Conservation (phyloP, 2,329 filamentous ascomycete genomes). For the Penicillium sp. region DNA sequence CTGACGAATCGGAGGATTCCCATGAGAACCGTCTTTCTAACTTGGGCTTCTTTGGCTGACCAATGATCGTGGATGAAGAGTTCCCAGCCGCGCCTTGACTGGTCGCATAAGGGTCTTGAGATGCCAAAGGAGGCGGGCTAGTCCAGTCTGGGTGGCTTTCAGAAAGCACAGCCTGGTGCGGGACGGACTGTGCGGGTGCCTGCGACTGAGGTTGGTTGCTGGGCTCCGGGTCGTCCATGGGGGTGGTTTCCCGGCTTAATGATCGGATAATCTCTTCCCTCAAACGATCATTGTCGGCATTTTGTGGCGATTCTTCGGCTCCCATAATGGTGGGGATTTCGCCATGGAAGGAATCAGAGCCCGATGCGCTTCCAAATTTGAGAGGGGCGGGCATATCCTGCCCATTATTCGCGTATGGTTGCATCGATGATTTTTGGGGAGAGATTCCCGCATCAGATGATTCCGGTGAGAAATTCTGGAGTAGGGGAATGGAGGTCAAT, state of each 20-base stretch:
- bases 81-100: neutral
- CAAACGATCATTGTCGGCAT: constrained; percentile 47
- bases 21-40: constrained; percentile 47
- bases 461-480: constrained; percentile 14
- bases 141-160: constrained; percentile 20
- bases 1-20: constrained; percentile 36
- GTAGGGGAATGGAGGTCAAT: constrained; percentile 41
- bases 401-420: constrained; percentile 6
- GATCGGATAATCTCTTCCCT: constrained; percentile 52
- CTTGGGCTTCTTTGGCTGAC: constrained; percentile 24
- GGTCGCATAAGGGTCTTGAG: constrained; percentile 20
- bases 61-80: constrained; percentile 8
- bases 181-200: constrained; percentile 31
- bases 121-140: constrained; percentile 9
- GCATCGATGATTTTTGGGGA: constrained; percentile 6
- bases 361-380: constrained; percentile 29
- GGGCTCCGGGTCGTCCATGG: constrained; percentile 31
- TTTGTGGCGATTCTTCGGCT: constrained; percentile 38
- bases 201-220: constrained; percentile 22
- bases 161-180: constrained; percentile 28
- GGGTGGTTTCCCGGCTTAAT: constrained; percentile 41
- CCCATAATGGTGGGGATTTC: constrained; percentile 37
- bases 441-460: constrained; percentile 8
- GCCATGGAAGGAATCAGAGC: constrained; percentile 17
- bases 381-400: constrained; percentile 36